A percentile compares a stretch with the other conserved stretches of the same genome.
These are phyloP conservation scores for Colletotrichum lentis DNA, from an alignment of 2,329 filamentous ascomycete species.

Conservation along the genomic window DNA sequence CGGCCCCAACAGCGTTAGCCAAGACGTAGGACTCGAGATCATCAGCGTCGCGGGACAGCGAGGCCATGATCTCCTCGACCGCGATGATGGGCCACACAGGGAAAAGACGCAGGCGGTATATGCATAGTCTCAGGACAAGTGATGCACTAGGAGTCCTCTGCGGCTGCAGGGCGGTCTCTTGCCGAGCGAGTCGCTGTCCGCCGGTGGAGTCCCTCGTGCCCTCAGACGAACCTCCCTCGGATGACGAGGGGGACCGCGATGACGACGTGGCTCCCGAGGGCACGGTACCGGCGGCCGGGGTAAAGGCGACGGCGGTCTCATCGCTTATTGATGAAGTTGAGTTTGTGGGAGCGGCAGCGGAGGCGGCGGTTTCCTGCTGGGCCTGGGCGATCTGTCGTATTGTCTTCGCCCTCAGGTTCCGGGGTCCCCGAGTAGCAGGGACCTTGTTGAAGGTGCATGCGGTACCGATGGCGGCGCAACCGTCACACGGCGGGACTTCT, in stretches of 20 bases:
- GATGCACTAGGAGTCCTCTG: constrained; percentile 35
- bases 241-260: constrained; percentile 27
- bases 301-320: background rate
- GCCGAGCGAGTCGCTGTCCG: constrained; percentile 7
- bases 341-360: background rate
- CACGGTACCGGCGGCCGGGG: constrained; percentile 2
- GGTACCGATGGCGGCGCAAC: constrained; percentile 55
- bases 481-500: constrained; percentile 56
- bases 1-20: constrained; percentile 56
- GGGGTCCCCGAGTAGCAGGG: constrained; percentile 56
- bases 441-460: constrained; percentile 60
- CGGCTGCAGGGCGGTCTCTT: constrained; percentile 17
- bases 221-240: constrained; percentile 27
- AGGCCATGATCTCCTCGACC: constrained; percentile 52
- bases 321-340: constrained; percentile 8
- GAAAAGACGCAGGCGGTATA: constrained; percentile 59
- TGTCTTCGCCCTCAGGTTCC: constrained; percentile 55
- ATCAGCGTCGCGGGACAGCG: constrained; percentile 47
- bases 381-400: constrained; percentile 51
- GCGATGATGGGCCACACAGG: constrained; percentile 62
- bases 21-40: constrained; percentile 51
- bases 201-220: constrained; percentile 2
- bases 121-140: constrained; percentile 47
- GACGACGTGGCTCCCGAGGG: constrained; percentile 11
- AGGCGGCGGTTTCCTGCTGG: constrained; percentile 39